phyloP scores from a whole-genome alignment of 2,329 filamentous ascomycete species.

The Zalaria obscura region DNA sequence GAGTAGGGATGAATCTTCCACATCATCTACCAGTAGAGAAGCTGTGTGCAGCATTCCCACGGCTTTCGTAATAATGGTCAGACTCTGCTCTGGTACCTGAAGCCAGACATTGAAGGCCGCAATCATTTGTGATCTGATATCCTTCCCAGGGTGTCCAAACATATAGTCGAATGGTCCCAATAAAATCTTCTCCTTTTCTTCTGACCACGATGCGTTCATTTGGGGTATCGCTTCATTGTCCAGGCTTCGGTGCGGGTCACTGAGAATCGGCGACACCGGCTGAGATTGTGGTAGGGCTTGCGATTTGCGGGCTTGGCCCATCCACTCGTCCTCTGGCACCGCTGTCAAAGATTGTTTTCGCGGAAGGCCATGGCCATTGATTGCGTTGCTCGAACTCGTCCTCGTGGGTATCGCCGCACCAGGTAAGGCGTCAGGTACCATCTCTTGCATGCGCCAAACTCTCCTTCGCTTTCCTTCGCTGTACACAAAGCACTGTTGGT shows the following conservation, averaged over 20 bases:
- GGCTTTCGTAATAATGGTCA: conserved; percentile 63
- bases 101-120: conserved; percentile 71
- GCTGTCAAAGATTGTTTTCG: conserved; percentile 1
- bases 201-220: conserved; percentile 44
- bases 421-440: too few relatives aligned
- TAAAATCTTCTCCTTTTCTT: conserved; percentile 64
- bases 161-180: conserved; percentile 72
- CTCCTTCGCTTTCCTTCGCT: too few relatives aligned
- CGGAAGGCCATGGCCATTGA: conserved; percentile 2
- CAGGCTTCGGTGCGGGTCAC: conserved; percentile 5
- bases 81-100: conserved; percentile 53
- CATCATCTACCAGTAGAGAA: conserved; percentile 73
- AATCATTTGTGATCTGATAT: conserved; percentile 69
- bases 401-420: conserved; percentile 4
- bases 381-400: conserved; percentile 4
- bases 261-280: conserved; percentile 1
- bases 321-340: conserved; percentile 3
- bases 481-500: too few relatives aligned
- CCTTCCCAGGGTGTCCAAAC: conserved; percentile 65
- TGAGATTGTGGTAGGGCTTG: conserved; percentile 1
- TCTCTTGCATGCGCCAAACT: too few relatives aligned
- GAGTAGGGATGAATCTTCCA: conserved; percentile 66
- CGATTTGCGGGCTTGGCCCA: conserved; percentile 1
- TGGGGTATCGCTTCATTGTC: conserved; percentile 24
- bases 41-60: conserved; percentile 79